These are phyloP conservation scores for Basipetospora chlamydospora DNA, from an alignment of 2,329 filamentous ascomycete genomes.

Conservation along the genomic window DNA sequence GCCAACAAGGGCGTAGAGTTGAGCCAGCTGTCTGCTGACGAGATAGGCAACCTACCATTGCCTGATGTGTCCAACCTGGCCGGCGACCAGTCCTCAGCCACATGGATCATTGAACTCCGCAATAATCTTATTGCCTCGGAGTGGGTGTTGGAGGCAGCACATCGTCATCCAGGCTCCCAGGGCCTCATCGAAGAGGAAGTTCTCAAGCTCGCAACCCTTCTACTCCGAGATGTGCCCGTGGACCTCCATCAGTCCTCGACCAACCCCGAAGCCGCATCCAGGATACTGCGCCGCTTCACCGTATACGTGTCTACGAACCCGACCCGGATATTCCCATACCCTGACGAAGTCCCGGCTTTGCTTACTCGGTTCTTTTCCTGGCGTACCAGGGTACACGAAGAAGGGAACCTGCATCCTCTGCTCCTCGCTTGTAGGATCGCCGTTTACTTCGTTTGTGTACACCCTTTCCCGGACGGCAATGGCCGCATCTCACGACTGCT, in stretches of 20 bases:
- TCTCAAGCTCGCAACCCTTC: background rate
- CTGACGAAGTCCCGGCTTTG: background rate
- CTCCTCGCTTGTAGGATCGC: conserved; percentile 10
- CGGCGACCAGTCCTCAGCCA: background rate
- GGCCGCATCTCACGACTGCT: conserved; percentile 11
- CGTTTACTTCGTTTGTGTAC: conserved; percentile 10
- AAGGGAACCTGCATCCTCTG: conserved; percentile 11
- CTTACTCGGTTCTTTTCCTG: background rate
- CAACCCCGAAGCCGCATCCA: too few relatives aligned
- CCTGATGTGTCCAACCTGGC: background rate
- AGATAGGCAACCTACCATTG: background rate
- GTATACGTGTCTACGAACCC: background rate
- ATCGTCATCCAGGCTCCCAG: background rate
- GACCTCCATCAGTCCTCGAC: background rate
- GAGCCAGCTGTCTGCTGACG: background rate
- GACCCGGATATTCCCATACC: background rate
- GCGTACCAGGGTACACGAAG: conserved; percentile 7
- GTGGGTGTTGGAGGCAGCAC: background rate
- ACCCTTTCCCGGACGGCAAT: conserved; percentile 13
- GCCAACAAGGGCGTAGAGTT: background rate
- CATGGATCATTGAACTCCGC: background rate
- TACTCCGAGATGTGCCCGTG: background rate
- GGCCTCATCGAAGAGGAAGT: background rate
- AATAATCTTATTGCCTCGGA: background rate
- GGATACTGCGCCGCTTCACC: too few relatives aligned